These are phyloP conservation scores for Celoporthe dispersa DNA, from an alignment of 2,329 filamentous ascomycete species.

Conservation along the genomic window DNA sequence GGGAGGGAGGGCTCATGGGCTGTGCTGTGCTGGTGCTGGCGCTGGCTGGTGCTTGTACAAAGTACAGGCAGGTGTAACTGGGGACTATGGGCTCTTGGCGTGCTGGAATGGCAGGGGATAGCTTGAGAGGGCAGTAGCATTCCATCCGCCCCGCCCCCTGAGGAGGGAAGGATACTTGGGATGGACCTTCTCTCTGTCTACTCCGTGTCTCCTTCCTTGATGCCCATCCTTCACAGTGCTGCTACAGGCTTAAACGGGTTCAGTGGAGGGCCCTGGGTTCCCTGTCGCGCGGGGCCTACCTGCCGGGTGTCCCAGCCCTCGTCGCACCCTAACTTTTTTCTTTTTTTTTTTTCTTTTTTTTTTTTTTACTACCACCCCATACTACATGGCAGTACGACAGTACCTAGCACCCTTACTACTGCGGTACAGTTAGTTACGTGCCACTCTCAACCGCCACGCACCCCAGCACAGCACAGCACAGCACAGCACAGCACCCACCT, in stretches of 20 bases:
- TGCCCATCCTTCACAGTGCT: conserved; percentile 4
- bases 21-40: not conserved
- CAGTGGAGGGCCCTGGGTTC: not conserved
- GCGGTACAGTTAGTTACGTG: not conserved
- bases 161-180: not conserved
- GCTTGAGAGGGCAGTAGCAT: not conserved
- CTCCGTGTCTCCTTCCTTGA: not conserved
- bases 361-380: not conserved
- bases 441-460: conserved; percentile 1
- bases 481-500: conserved; percentile 6
- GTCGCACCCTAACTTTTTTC: not conserved
- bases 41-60: not conserved
- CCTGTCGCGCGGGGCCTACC: not conserved
- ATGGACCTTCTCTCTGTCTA: not conserved
- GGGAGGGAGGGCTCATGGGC: not conserved
- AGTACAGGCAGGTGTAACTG: not conserved
- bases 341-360: no score
- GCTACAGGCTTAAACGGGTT: not conserved
- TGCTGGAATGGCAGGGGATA: not conserved
- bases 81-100: not conserved
- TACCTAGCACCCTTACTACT: not conserved
- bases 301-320: not conserved
- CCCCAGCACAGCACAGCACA: not conserved
- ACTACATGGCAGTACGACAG: not conserved
- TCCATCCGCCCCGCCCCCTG: conserved; percentile 8